Evolutionary conservation across 225 moss, liverwort and hornwort species (phyloP).

Genomic region (Ulota crispa): DNA sequence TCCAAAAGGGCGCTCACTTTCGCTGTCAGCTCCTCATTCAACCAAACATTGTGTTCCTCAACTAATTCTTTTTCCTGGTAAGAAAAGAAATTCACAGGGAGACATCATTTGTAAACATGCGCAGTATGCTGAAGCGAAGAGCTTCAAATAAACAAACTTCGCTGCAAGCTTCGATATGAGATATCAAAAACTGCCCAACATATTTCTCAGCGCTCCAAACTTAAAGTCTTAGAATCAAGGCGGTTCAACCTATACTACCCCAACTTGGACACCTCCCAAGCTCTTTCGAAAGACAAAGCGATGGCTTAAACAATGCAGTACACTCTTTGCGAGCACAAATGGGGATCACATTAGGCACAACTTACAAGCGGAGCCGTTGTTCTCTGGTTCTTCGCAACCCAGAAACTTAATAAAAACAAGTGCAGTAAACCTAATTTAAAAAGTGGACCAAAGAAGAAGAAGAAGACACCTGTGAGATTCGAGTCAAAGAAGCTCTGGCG

Average conservation of each 20-base stretch:
- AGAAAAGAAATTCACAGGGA: not conserved
- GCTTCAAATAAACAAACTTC: not conserved
- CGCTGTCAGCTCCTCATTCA: conserved; percentile 82
- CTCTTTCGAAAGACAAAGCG: not conserved
- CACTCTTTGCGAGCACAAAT: not conserved
- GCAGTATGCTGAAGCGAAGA: not conserved
- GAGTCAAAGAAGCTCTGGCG: conserved; percentile 63
- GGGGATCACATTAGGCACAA: not conserved
- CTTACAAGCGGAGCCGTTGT: not conserved
- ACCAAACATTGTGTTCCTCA: conserved; percentile 89
- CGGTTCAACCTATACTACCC: not conserved
- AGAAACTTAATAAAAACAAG: not conserved
- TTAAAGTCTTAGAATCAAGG: not conserved
- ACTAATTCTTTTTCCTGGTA: conserved; percentile 88
- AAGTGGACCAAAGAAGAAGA: not conserved
- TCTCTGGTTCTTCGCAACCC: not conserved
- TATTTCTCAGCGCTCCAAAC: not conserved
- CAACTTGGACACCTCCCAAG: not conserved
- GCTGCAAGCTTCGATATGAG: not conserved
- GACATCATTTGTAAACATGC: conserved; percentile 3
- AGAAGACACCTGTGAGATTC: conserved; percentile 69
- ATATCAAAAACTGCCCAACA: not conserved
- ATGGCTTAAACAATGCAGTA: conserved; percentile 1
- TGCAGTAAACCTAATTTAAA: not conserved
- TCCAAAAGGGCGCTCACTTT: conserved; percentile 76